Percentiles rank a stretch among this genome's conserved stretches.
Evolutionary conservation across 208 protist species (phyloP).

Genomic region (Leishmania lainsoni): DNA sequence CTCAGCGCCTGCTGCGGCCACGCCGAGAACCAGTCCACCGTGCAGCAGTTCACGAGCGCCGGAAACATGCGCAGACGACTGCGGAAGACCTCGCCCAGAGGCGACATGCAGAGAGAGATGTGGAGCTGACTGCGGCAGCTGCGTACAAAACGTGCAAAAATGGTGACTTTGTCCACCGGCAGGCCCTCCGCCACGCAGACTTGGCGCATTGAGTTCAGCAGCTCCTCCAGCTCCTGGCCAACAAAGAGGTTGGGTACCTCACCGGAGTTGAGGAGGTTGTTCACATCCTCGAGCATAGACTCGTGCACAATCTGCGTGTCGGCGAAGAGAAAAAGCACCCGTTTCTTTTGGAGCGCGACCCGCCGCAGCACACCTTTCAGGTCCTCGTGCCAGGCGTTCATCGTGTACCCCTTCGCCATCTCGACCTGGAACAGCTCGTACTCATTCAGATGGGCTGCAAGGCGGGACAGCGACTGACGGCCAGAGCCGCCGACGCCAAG

Average conservation of each 20-base stretch:
- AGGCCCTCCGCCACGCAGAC: slow-evolving; percentile 92
- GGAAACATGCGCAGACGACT: slow-evolving; percentile 97
- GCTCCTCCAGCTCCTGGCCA: slow-evolving; percentile 93
- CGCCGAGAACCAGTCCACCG: slow-evolving; percentile 99
- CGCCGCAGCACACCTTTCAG: slow-evolving; percentile 92
- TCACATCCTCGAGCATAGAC: slow-evolving; percentile 98
- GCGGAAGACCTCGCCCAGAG: slow-evolving; percentile 95
- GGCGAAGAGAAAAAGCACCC: slow-evolving; percentile 97
- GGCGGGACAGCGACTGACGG: slow-evolving; percentile 94
- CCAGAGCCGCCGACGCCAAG: slow-evolving; percentile 98
- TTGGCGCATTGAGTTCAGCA: slow-evolving; percentile 94
- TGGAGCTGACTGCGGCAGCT: slow-evolving; percentile 95
- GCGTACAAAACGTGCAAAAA: slow-evolving; percentile 95
- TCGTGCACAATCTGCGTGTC: slow-evolving; percentile 98
- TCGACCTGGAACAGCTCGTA: slow-evolving; percentile 96
- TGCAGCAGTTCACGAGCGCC: slow-evolving; percentile 98
- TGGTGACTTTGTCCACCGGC: slow-evolving; percentile 92
- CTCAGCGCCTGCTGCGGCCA: slow-evolving; percentile 96
- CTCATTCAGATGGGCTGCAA: slow-evolving; percentile 96
- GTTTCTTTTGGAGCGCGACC: slow-evolving; percentile 94
- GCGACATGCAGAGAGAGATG: slow-evolving; percentile 97
- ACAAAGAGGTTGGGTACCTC: slow-evolving; percentile 98
- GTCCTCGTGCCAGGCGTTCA: slow-evolving; percentile 97
- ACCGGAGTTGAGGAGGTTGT: slow-evolving; percentile 98
- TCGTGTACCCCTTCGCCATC: slow-evolving; percentile 96